These are phyloP conservation scores for Nymphaea thermarum DNA, from an alignment of 164 flowering plant species.

Conservation along the genomic window DNA sequence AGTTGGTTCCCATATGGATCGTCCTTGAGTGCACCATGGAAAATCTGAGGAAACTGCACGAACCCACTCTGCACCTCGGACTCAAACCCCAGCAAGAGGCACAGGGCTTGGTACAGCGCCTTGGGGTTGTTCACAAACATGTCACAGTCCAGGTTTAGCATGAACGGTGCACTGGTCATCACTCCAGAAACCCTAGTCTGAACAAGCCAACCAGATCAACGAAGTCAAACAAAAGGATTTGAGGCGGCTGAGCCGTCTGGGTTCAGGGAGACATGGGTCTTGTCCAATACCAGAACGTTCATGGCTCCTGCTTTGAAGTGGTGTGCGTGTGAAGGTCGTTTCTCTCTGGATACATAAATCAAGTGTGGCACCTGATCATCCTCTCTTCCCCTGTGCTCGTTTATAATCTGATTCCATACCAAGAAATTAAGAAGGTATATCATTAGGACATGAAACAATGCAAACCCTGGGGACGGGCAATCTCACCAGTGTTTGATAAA, in stretches of 20 bases:
- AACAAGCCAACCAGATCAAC: not conserved
- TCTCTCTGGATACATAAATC: slow-evolving; percentile 54
- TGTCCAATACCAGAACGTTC: slow-evolving; percentile 40
- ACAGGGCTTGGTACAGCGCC: slow-evolving; percentile 42
- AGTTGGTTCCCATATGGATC: slow-evolving; percentile 40
- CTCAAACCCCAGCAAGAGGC: slow-evolving; percentile 24
- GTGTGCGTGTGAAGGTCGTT: slow-evolving; percentile 41
- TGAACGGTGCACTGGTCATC: slow-evolving; percentile 63
- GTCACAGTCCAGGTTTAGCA: slow-evolving; percentile 69
- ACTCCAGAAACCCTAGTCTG: slow-evolving; percentile 58
- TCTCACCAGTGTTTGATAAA: not conserved
- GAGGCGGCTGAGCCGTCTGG: not conserved
- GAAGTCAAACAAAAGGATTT: not conserved
- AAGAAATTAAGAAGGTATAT: no score
- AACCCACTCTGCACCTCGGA: slow-evolving; percentile 24
- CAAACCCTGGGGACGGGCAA: no score
- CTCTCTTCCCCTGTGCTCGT: slow-evolving; percentile 33
- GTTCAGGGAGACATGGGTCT: not conserved
- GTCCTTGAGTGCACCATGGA: slow-evolving; percentile 31
- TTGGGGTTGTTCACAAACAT: slow-evolving; percentile 51
- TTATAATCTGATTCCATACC: slow-evolving; percentile 21
- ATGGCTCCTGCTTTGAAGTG: slow-evolving; percentile 71
- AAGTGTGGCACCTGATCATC: slow-evolving; percentile 36
- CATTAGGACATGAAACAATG: no score
- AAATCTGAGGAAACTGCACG: slow-evolving; percentile 42